These are phyloP conservation scores for Cercospora berteroae DNA, from an alignment of 2,329 filamentous ascomycete species.

Conservation along the genomic window DNA sequence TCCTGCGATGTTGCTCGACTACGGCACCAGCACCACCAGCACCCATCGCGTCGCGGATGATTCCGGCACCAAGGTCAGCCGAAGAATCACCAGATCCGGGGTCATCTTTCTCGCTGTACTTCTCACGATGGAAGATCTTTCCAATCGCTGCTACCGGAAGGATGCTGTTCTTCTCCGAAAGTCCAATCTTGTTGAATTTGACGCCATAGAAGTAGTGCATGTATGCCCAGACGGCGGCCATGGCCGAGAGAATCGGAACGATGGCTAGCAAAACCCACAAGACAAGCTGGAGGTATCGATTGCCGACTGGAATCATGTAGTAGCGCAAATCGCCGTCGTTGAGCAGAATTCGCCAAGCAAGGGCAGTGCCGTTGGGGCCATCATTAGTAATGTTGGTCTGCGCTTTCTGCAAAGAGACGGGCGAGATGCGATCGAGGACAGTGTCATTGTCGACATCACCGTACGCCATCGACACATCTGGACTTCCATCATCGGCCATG, in stretches of 20 bases:
- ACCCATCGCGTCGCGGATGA: constrained; percentile 28
- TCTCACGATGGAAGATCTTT: constrained; percentile 28
- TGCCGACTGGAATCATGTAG: constrained; percentile 54
- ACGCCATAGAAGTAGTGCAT: constrained; percentile 62
- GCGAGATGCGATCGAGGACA: constrained; percentile 61
- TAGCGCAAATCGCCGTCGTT: constrained; percentile 57
- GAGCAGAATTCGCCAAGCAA: constrained; percentile 56
- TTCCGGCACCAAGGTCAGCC: constrained; percentile 23
- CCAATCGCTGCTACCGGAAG: constrained; percentile 28
- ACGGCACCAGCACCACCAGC: constrained; percentile 30
- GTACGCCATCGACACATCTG: constrained; percentile 58
- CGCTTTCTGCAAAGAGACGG: constrained; percentile 55
- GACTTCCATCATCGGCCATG: constrained; percentile 61
- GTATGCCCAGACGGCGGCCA: constrained; percentile 55
- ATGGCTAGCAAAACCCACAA: constrained; percentile 56
- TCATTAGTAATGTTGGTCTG: constrained; percentile 59
- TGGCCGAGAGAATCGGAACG: constrained; percentile 53
- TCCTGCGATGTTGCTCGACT: constrained; percentile 43
- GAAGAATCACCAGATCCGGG: constrained; percentile 16
- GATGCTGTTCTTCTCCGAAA: constrained; percentile 50
- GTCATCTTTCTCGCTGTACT: constrained; percentile 29
- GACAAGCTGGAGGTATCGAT: constrained; percentile 53
- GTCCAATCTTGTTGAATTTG: constrained; percentile 60
- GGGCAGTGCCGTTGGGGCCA: constrained; percentile 53
- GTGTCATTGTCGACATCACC: constrained; percentile 62